Base-by-base conservation (phyloP, 1,139 yeast species). In the Meyerozyma sp. region DNA sequence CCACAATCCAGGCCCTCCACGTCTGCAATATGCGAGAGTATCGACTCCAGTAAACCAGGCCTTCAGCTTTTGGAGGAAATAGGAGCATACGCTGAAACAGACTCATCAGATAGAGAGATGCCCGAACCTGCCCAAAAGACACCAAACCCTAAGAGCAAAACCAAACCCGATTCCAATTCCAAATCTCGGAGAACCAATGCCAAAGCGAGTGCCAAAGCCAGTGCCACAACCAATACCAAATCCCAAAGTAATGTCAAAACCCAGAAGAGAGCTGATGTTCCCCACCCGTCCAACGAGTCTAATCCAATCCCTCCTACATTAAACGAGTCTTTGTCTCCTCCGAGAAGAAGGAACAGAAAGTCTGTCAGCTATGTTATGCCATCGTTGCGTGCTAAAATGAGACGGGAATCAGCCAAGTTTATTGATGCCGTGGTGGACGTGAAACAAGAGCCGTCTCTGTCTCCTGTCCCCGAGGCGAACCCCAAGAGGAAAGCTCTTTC, bases 331-430 rank as follows among this genome's bases (percentile, higher is more conserved):
- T 6, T 21, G 23, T 21, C 34, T 2, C 34, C 34, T 2, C 34
- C 26, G 18, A 16, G 26, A 18, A 34, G 26, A 34, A 67, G 81
- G 5, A 61, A 77, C 36, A 70, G 80, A 4, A 75, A 73, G 51
- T 71, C 76, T 8, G 79, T 87, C 6, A 81, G 81, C 56, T 88
- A 87, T 56, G 81, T 81, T 13, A 73, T 82, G 29, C 88, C 93
- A 0, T 80, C 91, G 0, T 59, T 84, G 44, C 70, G 84, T 32
- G 77, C 75, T 13, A 87, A 86, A 55, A 75, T 84, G 82, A 74
- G 95, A 55, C 70, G 95, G 50, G 81, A 82, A 35, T 73, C 84
- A 0, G 84, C 70, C 32, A 71, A 73, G 49, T 65, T 82, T 40
- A 77, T 77, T 8, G 85, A 81, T 57, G 90, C 90, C 1, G 68